phyloP scores from a whole-genome alignment of 2,329 filamentous ascomycete species.

The Raffaelea ambrosiae region DNA sequence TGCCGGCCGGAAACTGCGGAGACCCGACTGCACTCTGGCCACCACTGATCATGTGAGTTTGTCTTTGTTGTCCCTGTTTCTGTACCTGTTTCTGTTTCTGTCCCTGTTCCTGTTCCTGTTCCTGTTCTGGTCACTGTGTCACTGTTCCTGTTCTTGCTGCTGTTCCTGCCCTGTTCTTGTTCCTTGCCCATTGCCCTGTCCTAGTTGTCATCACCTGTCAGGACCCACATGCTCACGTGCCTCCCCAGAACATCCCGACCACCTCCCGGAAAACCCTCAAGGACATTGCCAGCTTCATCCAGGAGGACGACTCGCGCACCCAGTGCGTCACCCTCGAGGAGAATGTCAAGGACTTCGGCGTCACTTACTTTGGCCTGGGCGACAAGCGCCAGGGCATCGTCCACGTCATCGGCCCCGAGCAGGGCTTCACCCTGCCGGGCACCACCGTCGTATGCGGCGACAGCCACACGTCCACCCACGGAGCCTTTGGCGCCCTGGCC shows the following conservation, averaged over 20 bases:
- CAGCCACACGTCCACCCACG: slow-evolving; percentile 96
- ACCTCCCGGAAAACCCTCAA: slow-evolving; percentile 86
- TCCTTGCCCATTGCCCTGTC: no score
- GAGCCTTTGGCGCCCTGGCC: slow-evolving; percentile 87
- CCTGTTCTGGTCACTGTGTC: not conserved
- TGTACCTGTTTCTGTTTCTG: slow-evolving; percentile 1
- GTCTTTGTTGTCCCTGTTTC: not conserved
- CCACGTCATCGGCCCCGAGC: slow-evolving; percentile 96
- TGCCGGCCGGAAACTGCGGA: slow-evolving; percentile 75
- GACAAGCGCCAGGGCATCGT: slow-evolving; percentile 98
- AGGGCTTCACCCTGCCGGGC: slow-evolving; percentile 94
- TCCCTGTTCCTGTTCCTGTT: not conserved
- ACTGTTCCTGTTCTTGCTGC: no score
- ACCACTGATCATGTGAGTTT: slow-evolving; percentile 87
- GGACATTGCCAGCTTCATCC: slow-evolving; percentile 86
- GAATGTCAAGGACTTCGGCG: slow-evolving; percentile 91
- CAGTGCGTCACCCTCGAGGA: slow-evolving; percentile 96
- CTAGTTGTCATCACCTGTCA: no score
- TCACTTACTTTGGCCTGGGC: slow-evolving; percentile 94
- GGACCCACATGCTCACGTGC: no score
- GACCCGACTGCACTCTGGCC: slow-evolving; percentile 92
- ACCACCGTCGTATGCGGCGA: slow-evolving; percentile 97
- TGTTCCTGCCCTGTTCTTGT: no score
- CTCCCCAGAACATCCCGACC: slow-evolving; percentile 78
- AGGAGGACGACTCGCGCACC: slow-evolving; percentile 85